phyloP scores from a whole-genome alignment of 2,329 filamentous ascomycete genomes.

The Teratosphaeria pseudoeucalypti region DNA sequence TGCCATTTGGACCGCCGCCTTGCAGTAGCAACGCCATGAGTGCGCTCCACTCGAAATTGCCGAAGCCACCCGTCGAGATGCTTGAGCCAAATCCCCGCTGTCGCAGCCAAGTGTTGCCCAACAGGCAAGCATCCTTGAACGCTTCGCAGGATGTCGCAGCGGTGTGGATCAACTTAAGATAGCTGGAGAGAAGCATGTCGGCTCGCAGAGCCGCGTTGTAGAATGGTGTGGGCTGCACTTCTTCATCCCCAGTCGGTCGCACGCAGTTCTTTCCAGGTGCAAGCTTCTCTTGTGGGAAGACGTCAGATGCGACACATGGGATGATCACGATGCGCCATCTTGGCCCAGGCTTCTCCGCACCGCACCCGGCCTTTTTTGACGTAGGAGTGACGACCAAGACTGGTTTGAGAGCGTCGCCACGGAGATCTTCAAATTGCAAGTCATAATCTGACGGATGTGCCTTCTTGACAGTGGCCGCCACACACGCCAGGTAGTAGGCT shows the following conservation, averaged over 20 bases:
- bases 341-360: slow-evolving; percentile 19
- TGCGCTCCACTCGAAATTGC: slow-evolving; percentile 83
- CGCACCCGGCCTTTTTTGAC: slow-evolving; percentile 10
- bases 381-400: slow-evolving; percentile 42
- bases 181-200: slow-evolving; percentile 62
- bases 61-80: slow-evolving; percentile 72
- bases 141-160: slow-evolving; percentile 57
- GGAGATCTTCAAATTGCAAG: slow-evolving; percentile 19
- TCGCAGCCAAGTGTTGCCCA: slow-evolving; percentile 80
- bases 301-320: slow-evolving; percentile 56
- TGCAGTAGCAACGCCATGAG: slow-evolving; percentile 71
- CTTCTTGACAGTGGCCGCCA: slow-evolving; percentile 60
- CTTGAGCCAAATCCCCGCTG: slow-evolving; percentile 70
- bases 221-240: slow-evolving; percentile 54
- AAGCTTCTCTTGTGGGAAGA: slow-evolving; percentile 65
- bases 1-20: slow-evolving; percentile 61
- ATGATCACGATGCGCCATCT: slow-evolving; percentile 63
- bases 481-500: slow-evolving; percentile 78
- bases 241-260: slow-evolving; percentile 40
- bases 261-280: slow-evolving; percentile 60
- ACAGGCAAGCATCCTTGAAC: slow-evolving; percentile 73
- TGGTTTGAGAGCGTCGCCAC: slow-evolving; percentile 49
- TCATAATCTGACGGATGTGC: slow-evolving; percentile 50
- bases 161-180: slow-evolving; percentile 65
- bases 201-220: slow-evolving; percentile 82